These are phyloP conservation scores for Cryptomeria japonica DNA, from an alignment of 75 land plant genomes.

Conservation along the genomic window DNA sequence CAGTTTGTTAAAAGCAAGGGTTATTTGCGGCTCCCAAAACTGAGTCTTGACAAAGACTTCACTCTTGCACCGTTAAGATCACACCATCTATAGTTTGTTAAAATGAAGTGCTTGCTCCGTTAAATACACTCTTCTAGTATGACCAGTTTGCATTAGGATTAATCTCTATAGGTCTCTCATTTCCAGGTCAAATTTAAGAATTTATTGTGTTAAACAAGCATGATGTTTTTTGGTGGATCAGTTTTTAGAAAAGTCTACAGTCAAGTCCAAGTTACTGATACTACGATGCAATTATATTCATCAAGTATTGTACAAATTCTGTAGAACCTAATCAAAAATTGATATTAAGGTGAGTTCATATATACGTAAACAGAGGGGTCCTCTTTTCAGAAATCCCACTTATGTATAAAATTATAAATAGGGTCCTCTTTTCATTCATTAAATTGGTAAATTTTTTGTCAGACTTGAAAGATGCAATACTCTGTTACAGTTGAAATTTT, in stretches of 20 bases:
- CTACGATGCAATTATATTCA: background rate
- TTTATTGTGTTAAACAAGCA: background rate
- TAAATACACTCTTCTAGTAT: background rate
- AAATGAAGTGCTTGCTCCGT: background rate
- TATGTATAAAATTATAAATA: too few relatives aligned
- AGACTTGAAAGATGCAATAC: background rate
- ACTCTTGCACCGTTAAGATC: too few relatives aligned
- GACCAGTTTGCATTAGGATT: background rate
- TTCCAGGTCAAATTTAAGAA: background rate
- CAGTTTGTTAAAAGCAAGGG: too few relatives aligned
- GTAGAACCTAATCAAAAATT: background rate
- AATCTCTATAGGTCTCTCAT: background rate
- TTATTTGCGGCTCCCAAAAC: too few relatives aligned
- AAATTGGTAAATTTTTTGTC: background rate
- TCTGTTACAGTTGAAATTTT: background rate
- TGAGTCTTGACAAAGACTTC: too few relatives aligned
- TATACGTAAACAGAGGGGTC: background rate
- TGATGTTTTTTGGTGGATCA: background rate
- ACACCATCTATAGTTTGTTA: background rate
- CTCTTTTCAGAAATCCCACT: background rate
- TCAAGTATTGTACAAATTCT: background rate
- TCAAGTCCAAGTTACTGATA: background rate
- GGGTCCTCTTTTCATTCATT: background rate
- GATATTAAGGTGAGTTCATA: background rate
- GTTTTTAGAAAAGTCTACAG: background rate